Percentiles rank a stretch among this genome's conserved stretches.
phyloP scores from a whole-genome alignment of 129 eudicot genomes.

The Ambrosia trifida region DNA sequence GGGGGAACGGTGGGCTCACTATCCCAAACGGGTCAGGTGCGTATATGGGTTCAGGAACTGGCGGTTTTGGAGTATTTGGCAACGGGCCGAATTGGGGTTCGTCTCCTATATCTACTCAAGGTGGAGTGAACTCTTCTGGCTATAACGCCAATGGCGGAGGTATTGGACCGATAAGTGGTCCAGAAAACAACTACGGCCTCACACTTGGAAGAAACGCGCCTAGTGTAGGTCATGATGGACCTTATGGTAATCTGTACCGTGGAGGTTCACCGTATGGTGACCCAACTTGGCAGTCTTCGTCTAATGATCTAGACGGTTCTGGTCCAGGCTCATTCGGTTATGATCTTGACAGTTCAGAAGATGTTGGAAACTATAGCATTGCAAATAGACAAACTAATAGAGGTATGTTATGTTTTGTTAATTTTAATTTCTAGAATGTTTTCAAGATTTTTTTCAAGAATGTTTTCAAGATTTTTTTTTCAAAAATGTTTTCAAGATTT shows the following conservation, averaged over 20 bases:
- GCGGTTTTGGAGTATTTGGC: constrained; percentile 7
- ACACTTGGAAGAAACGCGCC: not conserved
- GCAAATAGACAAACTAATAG: constrained; percentile 10
- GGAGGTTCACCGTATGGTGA: not conserved
- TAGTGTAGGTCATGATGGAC: not conserved
- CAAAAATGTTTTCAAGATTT: too few species aligned
- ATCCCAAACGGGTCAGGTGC: constrained; percentile 3
- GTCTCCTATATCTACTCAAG: constrained; percentile 8
- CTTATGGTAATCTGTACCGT: constrained; percentile 6
- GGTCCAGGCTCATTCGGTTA: constrained; percentile 3
- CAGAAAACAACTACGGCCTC: not conserved
- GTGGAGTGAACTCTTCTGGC: not conserved
- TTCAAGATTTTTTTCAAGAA: too few species aligned
- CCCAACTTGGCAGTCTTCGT: constrained; percentile 3
- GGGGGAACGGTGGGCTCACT: not conserved
- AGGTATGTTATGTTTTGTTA: not conserved
- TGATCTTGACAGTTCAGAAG: not conserved
- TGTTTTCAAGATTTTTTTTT: too few species aligned
- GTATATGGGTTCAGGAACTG: not conserved
- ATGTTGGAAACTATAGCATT: constrained; percentile 6
- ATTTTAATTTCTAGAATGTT: not conserved
- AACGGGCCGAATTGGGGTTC: not conserved
- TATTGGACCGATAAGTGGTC: not conserved
- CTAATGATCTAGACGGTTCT: constrained; percentile 2
- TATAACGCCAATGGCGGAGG: not conserved